Percentiles rank a stretch among this genome's conserved stretches.
Evolutionary conservation across 441 rosid species (phyloP).

Genomic region (Gossypium gossypioides): DNA sequence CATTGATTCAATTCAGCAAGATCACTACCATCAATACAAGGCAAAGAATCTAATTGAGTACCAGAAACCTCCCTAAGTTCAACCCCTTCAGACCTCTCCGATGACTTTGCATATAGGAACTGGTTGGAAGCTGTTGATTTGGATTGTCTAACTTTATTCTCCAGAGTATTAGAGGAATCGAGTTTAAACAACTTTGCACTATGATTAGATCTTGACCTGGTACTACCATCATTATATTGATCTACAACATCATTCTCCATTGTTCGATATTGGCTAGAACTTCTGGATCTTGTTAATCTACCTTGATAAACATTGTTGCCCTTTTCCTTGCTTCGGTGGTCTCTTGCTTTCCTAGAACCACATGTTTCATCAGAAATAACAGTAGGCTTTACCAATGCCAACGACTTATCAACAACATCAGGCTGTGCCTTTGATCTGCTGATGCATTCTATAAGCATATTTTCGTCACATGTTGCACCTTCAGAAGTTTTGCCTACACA

Average conservation of each 20-base stretch:
- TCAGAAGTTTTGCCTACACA: conserved; percentile 21
- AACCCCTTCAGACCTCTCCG: conserved; percentile 18
- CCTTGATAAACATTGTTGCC: conserved; percentile 19
- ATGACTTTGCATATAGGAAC: conserved; percentile 13
- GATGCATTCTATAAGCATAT: conserved; percentile 15
- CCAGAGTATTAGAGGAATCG: conserved; percentile 5
- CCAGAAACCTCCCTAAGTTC: conserved; percentile 15
- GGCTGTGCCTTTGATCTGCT: conserved; percentile 7
- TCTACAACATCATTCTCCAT: conserved; percentile 13
- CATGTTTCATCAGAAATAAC: conserved; percentile 19
- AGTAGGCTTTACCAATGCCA: conserved; percentile 20
- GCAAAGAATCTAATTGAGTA: conserved; percentile 14
- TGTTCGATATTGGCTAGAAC: conserved; percentile 21
- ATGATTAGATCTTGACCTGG: conserved; percentile 9
- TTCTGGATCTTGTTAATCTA: conserved; percentile 35
- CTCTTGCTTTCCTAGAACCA: conserved; percentile 24
- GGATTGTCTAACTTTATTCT: conserved; percentile 4
- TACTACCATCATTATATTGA: conserved; percentile 9
- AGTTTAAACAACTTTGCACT: conserved; percentile 6
- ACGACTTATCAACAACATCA: conserved; percentile 10
- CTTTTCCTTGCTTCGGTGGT: conserved; percentile 24
- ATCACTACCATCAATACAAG: conserved; percentile 14
- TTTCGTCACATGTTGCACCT: conserved; percentile 20
- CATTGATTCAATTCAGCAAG: conserved; percentile 11
- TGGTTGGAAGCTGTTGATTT: conserved; percentile 8